Percentiles rank a stretch among this genome's conserved stretches.
Conservation (phyloP, 352 stramenopile genomes). For the Phytopythium oedochilum region DNA sequence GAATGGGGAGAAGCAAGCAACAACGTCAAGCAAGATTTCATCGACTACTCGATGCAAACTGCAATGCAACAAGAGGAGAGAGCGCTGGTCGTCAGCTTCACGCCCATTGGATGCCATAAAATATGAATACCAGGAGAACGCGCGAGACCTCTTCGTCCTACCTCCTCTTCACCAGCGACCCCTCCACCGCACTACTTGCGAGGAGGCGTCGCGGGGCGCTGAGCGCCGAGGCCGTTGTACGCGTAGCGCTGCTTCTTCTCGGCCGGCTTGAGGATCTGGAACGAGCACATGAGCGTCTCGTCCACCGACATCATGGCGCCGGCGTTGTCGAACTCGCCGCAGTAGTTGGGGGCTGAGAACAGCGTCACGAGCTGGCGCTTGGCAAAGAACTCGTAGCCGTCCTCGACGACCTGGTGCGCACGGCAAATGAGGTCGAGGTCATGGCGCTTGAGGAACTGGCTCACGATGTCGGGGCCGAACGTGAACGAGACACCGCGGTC, state of each 20-base stretch:
- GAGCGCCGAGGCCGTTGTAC: slow-evolving; percentile 56
- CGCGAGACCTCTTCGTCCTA: background rate
- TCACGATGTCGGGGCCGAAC: slow-evolving; percentile 98
- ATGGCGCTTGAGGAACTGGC: slow-evolving; percentile 96
- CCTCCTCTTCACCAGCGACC: slow-evolving; percentile 2
- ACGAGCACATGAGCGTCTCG: slow-evolving; percentile 70
- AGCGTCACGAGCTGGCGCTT: slow-evolving; percentile 10
- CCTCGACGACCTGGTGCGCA: slow-evolving; percentile 94
- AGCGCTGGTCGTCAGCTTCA: background rate
- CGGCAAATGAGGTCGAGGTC: slow-evolving; percentile 98
- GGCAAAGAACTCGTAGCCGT: slow-evolving; percentile 32
- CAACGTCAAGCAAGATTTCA: too few relatives aligned
- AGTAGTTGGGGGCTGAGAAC: slow-evolving; percentile 8
- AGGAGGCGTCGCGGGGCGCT: slow-evolving; percentile 53
- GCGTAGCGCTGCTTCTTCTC: slow-evolving; percentile 82
- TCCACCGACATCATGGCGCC: slow-evolving; percentile 79
- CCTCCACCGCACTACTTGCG: slow-evolving; percentile 28
- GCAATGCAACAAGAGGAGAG: too few relatives aligned
- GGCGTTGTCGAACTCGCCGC: slow-evolving; percentile 46
- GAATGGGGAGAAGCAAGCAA: too few relatives aligned
- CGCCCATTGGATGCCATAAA: slow-evolving; percentile 1
- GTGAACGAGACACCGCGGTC: slow-evolving; percentile 97
- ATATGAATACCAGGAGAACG: slow-evolving; percentile 3
- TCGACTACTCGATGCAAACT: too few relatives aligned
- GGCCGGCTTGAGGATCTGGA: slow-evolving; percentile 69